Evolutionary conservation across 768 basidiomycete species (phyloP).

Genomic region (Harrya chromipes): DNA sequence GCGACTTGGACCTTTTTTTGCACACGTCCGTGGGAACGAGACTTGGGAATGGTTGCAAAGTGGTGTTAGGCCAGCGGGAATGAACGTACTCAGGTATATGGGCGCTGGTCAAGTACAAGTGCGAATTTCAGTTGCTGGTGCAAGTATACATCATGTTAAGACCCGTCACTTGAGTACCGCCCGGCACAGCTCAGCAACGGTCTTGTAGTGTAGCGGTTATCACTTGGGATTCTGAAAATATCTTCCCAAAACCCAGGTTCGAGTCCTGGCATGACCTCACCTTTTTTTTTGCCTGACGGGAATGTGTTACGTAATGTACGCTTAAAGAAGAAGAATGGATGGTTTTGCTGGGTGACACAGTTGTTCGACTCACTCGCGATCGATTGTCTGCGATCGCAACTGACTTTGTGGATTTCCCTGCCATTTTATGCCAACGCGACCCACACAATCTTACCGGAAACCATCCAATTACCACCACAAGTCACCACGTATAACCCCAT

Average conservation of each 20-base stretch:
- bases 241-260: slow-evolving; percentile 33
- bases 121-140: no score
- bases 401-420: slow-evolving; percentile 9
- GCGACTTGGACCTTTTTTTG: no score
- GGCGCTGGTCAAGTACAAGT: no score
- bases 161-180: no score
- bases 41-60: no score
- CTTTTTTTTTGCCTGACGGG: neutral
- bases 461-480: slow-evolving; percentile 31
- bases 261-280: slow-evolving; percentile 25
- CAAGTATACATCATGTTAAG: no score
- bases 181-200: neutral
- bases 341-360: neutral
- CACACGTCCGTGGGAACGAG: no score
- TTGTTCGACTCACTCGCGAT: slow-evolving; percentile 15
- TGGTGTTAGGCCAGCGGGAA: no score
- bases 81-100: no score
- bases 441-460: slow-evolving; percentile 40
- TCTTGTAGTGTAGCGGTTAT: slow-evolving; percentile 41
- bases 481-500: slow-evolving; percentile 15
- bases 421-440: slow-evolving; percentile 70
- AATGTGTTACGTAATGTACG: slow-evolving; percentile 5
- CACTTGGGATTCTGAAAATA: slow-evolving; percentile 37
- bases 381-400: slow-evolving; percentile 25
- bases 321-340: neutral